These are phyloP conservation scores for Pseudofabraea citricarpa DNA, from an alignment of 2,329 filamentous ascomycete species.

Conservation along the genomic window DNA sequence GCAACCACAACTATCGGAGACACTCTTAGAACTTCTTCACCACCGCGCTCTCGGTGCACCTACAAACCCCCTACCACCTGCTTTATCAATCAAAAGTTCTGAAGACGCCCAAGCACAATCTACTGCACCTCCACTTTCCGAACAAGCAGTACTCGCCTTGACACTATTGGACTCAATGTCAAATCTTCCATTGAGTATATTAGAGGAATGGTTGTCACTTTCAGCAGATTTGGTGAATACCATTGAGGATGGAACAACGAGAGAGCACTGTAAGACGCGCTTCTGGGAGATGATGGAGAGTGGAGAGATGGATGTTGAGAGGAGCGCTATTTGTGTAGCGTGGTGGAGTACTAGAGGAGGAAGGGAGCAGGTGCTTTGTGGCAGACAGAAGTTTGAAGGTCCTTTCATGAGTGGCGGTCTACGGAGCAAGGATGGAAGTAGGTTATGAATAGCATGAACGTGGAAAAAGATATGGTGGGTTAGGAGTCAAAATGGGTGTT, in stretches of 20 bases:
- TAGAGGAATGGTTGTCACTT: slow-evolving; percentile 64
- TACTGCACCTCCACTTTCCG: slow-evolving; percentile 37
- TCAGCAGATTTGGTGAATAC: slow-evolving; percentile 53
- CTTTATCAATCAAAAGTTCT: slow-evolving; percentile 15
- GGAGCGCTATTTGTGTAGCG: slow-evolving; percentile 57
- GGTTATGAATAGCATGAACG: slow-evolving; percentile 12
- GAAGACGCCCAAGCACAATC: slow-evolving; percentile 25
- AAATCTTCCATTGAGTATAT: slow-evolving; percentile 49
- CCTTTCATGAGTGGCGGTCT: slow-evolving; percentile 26
- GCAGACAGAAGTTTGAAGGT: slow-evolving; percentile 8
- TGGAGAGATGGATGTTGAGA: slow-evolving; percentile 68
- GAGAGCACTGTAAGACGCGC: slow-evolving; percentile 50
- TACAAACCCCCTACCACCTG: slow-evolving; percentile 33
- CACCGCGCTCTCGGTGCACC: slow-evolving; percentile 53
- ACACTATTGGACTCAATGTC: slow-evolving; percentile 62
- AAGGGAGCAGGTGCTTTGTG: slow-evolving; percentile 22
- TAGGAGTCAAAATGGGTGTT: no score
- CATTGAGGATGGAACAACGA: slow-evolving; percentile 50
- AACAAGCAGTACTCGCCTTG: slow-evolving; percentile 59
- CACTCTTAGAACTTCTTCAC: slow-evolving; percentile 59
- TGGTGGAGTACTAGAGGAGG: slow-evolving; percentile 59
- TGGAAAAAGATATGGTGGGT: no score
- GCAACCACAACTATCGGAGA: slow-evolving; percentile 60
- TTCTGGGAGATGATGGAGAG: slow-evolving; percentile 62
- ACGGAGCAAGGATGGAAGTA: slow-evolving; percentile 13